A percentile compares a stretch with the other conserved stretches of the same genome.
Evolutionary conservation across 1,139 yeast species (phyloP).

Genomic region (Pichia sp.): DNA sequence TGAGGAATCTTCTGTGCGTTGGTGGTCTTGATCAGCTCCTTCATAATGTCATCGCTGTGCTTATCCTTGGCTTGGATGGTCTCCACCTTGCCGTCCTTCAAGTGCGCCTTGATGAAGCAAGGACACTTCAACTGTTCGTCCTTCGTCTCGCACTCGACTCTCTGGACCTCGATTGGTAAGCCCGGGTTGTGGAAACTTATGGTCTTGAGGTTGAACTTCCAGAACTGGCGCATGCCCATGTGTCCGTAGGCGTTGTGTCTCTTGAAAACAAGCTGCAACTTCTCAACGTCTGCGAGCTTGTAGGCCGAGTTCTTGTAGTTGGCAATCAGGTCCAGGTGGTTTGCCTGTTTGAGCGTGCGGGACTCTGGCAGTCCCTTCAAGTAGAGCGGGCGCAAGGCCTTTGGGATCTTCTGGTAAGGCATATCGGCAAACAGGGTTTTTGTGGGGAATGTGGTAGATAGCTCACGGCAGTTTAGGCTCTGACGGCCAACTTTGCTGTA

Average conservation of each 20-base stretch:
- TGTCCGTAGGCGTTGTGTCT: conserved; percentile 43
- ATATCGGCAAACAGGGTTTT: conserved; percentile 5
- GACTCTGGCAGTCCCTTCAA: conserved; percentile 29
- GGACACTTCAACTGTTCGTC: conserved; percentile 44
- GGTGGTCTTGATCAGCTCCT: conserved; percentile 34
- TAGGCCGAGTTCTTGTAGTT: conserved; percentile 44
- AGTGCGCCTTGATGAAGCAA: conserved; percentile 34
- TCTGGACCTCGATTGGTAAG: conserved; percentile 55
- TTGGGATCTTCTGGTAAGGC: conserved; percentile 24
- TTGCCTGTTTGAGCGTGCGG: conserved; percentile 38
- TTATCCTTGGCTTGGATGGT: conserved; percentile 38
- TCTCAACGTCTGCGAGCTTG: conserved; percentile 35
- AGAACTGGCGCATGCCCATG: conserved; percentile 55
- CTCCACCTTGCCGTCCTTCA: conserved; percentile 34
- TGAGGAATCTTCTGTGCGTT: conserved; percentile 35
- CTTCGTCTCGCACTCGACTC: conserved; percentile 45
- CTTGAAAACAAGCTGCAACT: conserved; percentile 44
- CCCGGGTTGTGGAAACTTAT: conserved; percentile 78
- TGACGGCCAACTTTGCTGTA: no score
- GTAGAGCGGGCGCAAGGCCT: conserved; percentile 24
- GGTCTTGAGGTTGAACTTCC: conserved; percentile 71
- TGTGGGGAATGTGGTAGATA: background rate
- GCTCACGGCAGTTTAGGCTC: no score
- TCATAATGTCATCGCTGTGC: conserved; percentile 37
- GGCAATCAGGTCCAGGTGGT: conserved; percentile 40